Evolutionary conservation across 1,284 basidiomycete species (phyloP).

Genomic region (Cryptococcus hybrid): DNA sequence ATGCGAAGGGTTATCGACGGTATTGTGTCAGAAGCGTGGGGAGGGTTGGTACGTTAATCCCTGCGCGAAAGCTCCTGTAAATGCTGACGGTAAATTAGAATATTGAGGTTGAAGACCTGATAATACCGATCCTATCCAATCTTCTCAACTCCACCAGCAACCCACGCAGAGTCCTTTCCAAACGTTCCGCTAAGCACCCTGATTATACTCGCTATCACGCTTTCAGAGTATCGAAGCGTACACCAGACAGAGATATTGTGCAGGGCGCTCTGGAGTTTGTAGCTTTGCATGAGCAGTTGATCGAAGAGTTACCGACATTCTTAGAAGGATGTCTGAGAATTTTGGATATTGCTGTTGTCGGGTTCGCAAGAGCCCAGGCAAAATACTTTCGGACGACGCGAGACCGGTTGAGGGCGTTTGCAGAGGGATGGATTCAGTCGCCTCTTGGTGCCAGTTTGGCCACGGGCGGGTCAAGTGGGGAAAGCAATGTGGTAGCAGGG

Average conservation of each 20-base stretch:
- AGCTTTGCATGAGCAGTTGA: slow-evolving; percentile 49
- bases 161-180: slow-evolving; percentile 41
- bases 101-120: too few relatives aligned
- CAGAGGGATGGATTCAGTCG: slow-evolving; percentile 19
- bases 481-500: slow-evolving; percentile 2
- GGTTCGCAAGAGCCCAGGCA: slow-evolving; percentile 41
- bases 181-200: slow-evolving; percentile 34
- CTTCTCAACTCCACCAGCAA: slow-evolving; percentile 40
- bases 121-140: slow-evolving; percentile 9
- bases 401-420: slow-evolving; percentile 23
- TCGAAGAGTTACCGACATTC: slow-evolving; percentile 48
- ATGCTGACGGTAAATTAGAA: background rate
- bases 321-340: slow-evolving; percentile 44
- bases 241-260: slow-evolving; percentile 29
- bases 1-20: slow-evolving; percentile 37
- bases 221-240: slow-evolving; percentile 25
- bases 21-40: slow-evolving; percentile 35
- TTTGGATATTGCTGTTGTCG: slow-evolving; percentile 37
- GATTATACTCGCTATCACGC: slow-evolving; percentile 45
- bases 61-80: background rate
- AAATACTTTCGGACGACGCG: slow-evolving; percentile 29
- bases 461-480: background rate
- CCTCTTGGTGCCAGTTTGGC: slow-evolving; percentile 1
- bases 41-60: slow-evolving; percentile 36
- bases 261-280: slow-evolving; percentile 46